Evolutionary conservation across 352 stramenopile species (phyloP).

Genomic region (Phytopythium kandeliae): DNA sequence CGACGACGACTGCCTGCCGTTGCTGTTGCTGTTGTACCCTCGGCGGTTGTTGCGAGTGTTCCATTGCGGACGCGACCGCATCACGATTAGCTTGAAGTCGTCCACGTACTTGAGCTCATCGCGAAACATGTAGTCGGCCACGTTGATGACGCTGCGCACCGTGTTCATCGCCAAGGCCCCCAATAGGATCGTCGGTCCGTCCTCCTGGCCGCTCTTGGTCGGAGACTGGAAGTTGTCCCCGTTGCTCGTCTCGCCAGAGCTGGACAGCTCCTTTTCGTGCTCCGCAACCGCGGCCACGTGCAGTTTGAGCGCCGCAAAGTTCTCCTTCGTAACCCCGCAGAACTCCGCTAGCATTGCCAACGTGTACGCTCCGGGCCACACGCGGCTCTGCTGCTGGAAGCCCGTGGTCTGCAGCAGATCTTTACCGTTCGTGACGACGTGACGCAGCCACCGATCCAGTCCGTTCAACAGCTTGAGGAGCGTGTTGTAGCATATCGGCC

Average conservation of each 20-base stretch:
- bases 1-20: neutral
- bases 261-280: slow-evolving; percentile 50
- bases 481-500: slow-evolving; percentile 39
- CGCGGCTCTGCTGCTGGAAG: slow-evolving; percentile 70
- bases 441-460: slow-evolving; percentile 49
- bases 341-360: slow-evolving; percentile 73
- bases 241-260: slow-evolving; percentile 13
- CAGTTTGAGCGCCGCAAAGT: slow-evolving; percentile 29
- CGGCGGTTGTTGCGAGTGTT: slow-evolving; percentile 11
- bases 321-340: slow-evolving; percentile 41
- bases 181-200: slow-evolving; percentile 25
- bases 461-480: slow-evolving; percentile 67
- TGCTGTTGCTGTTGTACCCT: slow-evolving; percentile 5
- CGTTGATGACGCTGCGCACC: slow-evolving; percentile 53
- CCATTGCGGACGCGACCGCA: slow-evolving; percentile 21
- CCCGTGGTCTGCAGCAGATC: slow-evolving; percentile 45
- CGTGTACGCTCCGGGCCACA: slow-evolving; percentile 54
- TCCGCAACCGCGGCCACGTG: slow-evolving; percentile 43
- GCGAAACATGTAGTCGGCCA: slow-evolving; percentile 78
- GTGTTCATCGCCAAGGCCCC: slow-evolving; percentile 50
- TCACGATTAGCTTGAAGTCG: slow-evolving; percentile 73
- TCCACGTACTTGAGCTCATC: slow-evolving; percentile 75
- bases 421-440: slow-evolving; percentile 31
- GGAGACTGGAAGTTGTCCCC: slow-evolving; percentile 6
- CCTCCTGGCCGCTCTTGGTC: neutral